These are phyloP conservation scores for Diplodia seriata DNA, from an alignment of 2,329 filamentous ascomycete genomes.

Conservation along the genomic window DNA sequence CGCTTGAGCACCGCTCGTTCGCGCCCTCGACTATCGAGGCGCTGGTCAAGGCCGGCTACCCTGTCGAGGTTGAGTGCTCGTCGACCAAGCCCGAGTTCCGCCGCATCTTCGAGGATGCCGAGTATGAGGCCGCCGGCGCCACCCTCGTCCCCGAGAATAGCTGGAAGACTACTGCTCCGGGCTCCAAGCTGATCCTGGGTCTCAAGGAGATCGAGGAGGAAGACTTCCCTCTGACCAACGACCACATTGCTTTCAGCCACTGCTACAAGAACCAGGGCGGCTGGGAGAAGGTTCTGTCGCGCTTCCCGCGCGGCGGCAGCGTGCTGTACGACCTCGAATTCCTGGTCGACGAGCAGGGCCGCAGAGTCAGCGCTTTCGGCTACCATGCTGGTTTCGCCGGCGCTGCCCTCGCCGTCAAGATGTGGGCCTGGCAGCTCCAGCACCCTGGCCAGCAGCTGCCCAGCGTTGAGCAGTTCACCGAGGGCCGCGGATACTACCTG, in stretches of 20 bases:
- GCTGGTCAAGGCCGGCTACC: slow-evolving; percentile 51
- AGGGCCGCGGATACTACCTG: slow-evolving; percentile 65
- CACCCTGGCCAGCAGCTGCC: slow-evolving; percentile 73
- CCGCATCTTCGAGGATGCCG: slow-evolving; percentile 52
- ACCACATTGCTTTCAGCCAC: slow-evolving; percentile 52
- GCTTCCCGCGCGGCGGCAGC: slow-evolving; percentile 78
- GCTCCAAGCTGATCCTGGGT: slow-evolving; percentile 51
- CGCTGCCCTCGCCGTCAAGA: slow-evolving; percentile 61
- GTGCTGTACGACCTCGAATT: slow-evolving; percentile 88
- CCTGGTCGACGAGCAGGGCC: slow-evolving; percentile 73
- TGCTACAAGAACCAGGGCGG: slow-evolving; percentile 53
- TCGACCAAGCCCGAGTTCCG: slow-evolving; percentile 47
- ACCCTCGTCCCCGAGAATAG: slow-evolving; percentile 48
- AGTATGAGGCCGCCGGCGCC: slow-evolving; percentile 49
- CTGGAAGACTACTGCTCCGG: slow-evolving; percentile 47
- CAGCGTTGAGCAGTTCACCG: slow-evolving; percentile 62
- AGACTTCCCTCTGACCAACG: slow-evolving; percentile 49
- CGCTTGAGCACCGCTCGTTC: slow-evolving; percentile 51
- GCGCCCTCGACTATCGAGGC: slow-evolving; percentile 50
- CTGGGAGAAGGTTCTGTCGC: slow-evolving; percentile 79
- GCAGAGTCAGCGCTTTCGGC: slow-evolving; percentile 75
- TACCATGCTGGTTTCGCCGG: slow-evolving; percentile 57
- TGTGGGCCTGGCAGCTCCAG: slow-evolving; percentile 82
- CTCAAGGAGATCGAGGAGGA: slow-evolving; percentile 52
- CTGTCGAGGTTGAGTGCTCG: slow-evolving; percentile 50